Percentiles rank a stretch among this genome's conserved stretches.
Conservation (phyloP, 2,329 filamentous ascomycete species). For the Alternaria sp. region DNA sequence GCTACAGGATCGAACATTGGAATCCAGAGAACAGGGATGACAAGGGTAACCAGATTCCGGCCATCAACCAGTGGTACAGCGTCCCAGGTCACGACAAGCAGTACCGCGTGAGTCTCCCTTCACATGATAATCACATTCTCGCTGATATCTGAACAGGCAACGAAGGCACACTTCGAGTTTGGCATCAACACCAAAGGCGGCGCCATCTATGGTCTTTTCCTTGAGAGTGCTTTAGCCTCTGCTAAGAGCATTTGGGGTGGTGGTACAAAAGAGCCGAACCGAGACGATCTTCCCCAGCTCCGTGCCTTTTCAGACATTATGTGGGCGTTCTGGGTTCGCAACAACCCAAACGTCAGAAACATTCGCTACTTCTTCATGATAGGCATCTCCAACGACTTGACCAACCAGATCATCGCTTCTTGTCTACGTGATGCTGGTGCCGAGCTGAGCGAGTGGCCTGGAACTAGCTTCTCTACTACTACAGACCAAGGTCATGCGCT, state of each 20-base stretch:
- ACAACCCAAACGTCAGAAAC: conserved; percentile 20
- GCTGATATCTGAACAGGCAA: conserved; percentile 17
- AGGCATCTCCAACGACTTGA: conserved; percentile 28
- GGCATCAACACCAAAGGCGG: conserved; percentile 21
- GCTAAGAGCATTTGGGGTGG: conserved; percentile 19
- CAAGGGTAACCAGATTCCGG: conserved; percentile 17
- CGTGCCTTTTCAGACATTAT: conserved; percentile 28
- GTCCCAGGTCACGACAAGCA: conserved; percentile 12
- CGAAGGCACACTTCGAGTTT: conserved; percentile 28
- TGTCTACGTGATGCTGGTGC: conserved; percentile 14
- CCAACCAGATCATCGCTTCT: conserved; percentile 25
- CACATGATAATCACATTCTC: too few species aligned
- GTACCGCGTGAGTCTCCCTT: conserved; percentile 17
- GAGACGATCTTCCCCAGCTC: conserved; percentile 24
- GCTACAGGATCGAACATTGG: conserved; percentile 28
- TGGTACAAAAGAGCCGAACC: background rate
- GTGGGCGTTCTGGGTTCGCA: conserved; percentile 30
- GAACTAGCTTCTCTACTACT: conserved; percentile 17
- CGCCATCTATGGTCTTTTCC: conserved; percentile 23
- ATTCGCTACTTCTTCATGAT: conserved; percentile 32
- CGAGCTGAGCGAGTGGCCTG: conserved; percentile 28
- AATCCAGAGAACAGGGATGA: conserved; percentile 13
- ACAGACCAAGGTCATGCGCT: conserved; percentile 29
- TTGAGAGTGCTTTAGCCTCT: conserved; percentile 19
- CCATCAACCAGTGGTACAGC: conserved; percentile 28